These are phyloP conservation scores for Gaertneriomyces semiglobifer DNA, from an alignment of 192 early-diverging fungal species.

Conservation along the genomic window DNA sequence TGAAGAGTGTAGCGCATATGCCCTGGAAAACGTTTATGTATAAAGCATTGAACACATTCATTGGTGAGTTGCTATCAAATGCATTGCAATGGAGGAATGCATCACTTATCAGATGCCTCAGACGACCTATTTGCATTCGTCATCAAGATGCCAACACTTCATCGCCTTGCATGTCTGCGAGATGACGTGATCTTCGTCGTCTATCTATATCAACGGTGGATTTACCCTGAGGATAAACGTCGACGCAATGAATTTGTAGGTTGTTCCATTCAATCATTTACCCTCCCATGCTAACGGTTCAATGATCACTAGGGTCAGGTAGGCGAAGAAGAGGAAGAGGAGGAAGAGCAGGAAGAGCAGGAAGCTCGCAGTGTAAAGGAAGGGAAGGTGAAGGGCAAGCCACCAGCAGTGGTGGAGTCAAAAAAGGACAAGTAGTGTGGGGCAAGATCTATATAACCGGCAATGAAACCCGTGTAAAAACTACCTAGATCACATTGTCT, in stretches of 20 bases:
- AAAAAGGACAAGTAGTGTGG: no score
- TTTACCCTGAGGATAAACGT: conserved; percentile 76
- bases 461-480: no score
- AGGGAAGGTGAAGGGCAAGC: conserved; percentile 16
- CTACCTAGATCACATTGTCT: no score
- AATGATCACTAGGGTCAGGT: conserved; percentile 27
- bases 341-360: conserved; percentile 28
- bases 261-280: neutral
- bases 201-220: conserved; percentile 78
- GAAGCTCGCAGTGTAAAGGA: neutral
- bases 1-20: conserved; percentile 84
- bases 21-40: conserved; percentile 92
- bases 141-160: conserved; percentile 91
- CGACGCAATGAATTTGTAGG: conserved; percentile 83
- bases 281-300: neutral
- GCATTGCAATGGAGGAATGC: neutral
- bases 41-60: conserved; percentile 68
- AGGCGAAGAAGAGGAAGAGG: conserved; percentile 32
- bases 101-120: conserved; percentile 54
- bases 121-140: conserved; percentile 92
- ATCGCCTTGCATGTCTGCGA: conserved; percentile 77
- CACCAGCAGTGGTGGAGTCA: neutral
- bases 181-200: conserved; percentile 87
- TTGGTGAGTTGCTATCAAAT: conserved; percentile 33
- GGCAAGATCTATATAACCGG: no score